Evolutionary conservation across 2,329 filamentous ascomycete genomes (phyloP).

Genomic region (Ophiostoma sp.): DNA sequence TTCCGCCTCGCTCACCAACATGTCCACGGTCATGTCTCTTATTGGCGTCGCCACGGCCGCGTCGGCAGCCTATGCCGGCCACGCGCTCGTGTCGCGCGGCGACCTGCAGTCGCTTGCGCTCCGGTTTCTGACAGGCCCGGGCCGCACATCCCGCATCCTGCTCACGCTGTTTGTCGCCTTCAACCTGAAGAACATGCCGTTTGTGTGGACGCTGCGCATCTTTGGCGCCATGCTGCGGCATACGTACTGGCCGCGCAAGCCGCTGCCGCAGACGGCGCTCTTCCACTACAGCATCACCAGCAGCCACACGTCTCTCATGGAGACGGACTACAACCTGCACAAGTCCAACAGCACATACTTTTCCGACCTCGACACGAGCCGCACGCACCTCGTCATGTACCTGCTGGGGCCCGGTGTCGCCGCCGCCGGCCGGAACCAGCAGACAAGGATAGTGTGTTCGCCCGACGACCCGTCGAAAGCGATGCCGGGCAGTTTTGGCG

Average conservation of each 20-base stretch:
- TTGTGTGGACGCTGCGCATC: conserved; percentile 60
- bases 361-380: conserved; percentile 74
- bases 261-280: conserved; percentile 32
- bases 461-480: conserved; percentile 36
- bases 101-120: conserved; percentile 39
- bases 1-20: conserved; percentile 30
- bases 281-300: conserved; percentile 37
- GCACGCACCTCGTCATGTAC: conserved; percentile 72
- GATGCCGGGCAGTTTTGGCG: conserved; percentile 50
- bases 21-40: conserved; percentile 37
- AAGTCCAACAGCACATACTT: conserved; percentile 67
- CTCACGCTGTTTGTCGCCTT: conserved; percentile 52
- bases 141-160: conserved; percentile 48
- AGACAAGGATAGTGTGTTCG: conserved; percentile 48
- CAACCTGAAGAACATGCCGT: conserved; percentile 70
- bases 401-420: conserved; percentile 57
- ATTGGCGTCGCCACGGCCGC: conserved; percentile 41
- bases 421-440: conserved; percentile 45
- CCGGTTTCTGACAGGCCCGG: conserved; percentile 50
- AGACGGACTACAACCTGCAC: conserved; percentile 41
- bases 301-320: conserved; percentile 33
- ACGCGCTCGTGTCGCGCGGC: conserved; percentile 38
- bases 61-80: conserved; percentile 42
- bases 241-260: conserved; percentile 28
- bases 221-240: conserved; percentile 36